Conservation (phyloP, 495 filamentous ascomycete species). For the Amorphotheca resinae region DNA sequence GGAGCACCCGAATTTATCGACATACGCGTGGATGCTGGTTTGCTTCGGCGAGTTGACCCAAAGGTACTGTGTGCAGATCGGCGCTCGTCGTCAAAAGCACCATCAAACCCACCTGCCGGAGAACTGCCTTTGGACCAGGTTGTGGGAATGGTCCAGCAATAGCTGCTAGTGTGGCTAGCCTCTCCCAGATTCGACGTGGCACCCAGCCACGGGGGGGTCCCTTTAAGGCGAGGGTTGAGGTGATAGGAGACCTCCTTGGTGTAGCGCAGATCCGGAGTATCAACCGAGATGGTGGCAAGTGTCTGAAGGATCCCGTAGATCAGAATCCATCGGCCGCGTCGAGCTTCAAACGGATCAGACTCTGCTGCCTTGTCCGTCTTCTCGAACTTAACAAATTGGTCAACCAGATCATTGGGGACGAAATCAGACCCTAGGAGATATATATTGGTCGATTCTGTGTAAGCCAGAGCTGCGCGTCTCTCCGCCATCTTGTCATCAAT, state of each 20-base stretch:
- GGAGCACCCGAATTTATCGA: neutral
- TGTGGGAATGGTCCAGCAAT: constrained; percentile 40
- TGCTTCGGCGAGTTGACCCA: neutral
- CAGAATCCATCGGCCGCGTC: constrained; percentile 58
- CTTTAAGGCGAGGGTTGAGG: constrained; percentile 44
- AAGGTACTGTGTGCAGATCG: neutral
- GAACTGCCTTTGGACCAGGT: constrained; percentile 24
- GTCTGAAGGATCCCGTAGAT: constrained; percentile 62
- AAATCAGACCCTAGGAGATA: constrained; percentile 45
- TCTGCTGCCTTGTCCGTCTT: constrained; percentile 37
- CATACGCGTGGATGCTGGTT: neutral
- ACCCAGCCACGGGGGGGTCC: constrained; percentile 48
- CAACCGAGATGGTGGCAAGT: constrained; percentile 53
- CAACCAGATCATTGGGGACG: constrained; percentile 38
- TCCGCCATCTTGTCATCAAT: constrained; percentile 21
- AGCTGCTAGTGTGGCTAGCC: constrained; percentile 41
- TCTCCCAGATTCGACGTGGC: constrained; percentile 28
- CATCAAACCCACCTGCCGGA: neutral
- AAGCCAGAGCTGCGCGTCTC: constrained; percentile 43
- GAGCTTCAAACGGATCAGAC: constrained; percentile 43
- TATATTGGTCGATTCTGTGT: constrained; percentile 58
- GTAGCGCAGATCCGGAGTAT: constrained; percentile 46
- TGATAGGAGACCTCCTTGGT: constrained; percentile 51
- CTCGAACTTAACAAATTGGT: constrained; percentile 52
- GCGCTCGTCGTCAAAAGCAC: neutral